Evolutionary conservation across 2,329 filamentous ascomycete genomes (phyloP).

Genomic region (Bisporella sp.): DNA sequence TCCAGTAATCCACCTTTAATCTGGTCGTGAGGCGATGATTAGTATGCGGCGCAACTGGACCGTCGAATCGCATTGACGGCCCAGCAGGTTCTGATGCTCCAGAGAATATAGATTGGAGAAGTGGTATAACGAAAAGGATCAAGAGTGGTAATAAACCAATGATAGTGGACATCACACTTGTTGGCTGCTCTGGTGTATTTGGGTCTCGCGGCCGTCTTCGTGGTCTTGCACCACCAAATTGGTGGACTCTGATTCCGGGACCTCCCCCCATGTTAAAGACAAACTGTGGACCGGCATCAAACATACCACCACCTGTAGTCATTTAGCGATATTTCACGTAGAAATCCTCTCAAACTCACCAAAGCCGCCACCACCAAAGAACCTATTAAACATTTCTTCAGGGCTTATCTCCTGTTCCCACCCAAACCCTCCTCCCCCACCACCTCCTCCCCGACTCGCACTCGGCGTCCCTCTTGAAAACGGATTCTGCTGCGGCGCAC

Average conservation of each 20-base stretch:
- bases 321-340: conserved; percentile 9
- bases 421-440: conserved; percentile 50
- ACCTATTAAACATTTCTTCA: conserved; percentile 93
- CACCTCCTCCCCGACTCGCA: conserved; percentile 13
- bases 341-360: conserved; percentile 56
- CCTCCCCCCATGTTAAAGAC: conserved; percentile 94
- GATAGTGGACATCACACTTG: conserved; percentile 46
- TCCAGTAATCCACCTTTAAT: conserved; percentile 73
- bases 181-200: conserved; percentile 43
- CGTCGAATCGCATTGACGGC: conserved; percentile 72
- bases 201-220: conserved; percentile 67
- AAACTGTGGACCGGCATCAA: conserved; percentile 78
- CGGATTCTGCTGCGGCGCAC: conserved; percentile 50
- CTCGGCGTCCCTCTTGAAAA: conserved; percentile 46
- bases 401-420: conserved; percentile 92
- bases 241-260: conserved; percentile 87
- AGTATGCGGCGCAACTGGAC: conserved; percentile 63
- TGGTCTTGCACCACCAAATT: conserved; percentile 79
- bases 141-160: conserved; percentile 80
- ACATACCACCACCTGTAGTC: conserved; percentile 38
- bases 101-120: conserved; percentile 73
- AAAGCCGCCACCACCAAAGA: conserved; percentile 68
- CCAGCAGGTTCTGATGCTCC: conserved; percentile 41
- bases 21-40: conserved; percentile 63
- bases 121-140: conserved; percentile 78